Percentiles rank a stretch among this genome's conserved stretches.
Evolutionary conservation across 306 rosid genomes (phyloP).

Genomic region (Rosa persica): DNA sequence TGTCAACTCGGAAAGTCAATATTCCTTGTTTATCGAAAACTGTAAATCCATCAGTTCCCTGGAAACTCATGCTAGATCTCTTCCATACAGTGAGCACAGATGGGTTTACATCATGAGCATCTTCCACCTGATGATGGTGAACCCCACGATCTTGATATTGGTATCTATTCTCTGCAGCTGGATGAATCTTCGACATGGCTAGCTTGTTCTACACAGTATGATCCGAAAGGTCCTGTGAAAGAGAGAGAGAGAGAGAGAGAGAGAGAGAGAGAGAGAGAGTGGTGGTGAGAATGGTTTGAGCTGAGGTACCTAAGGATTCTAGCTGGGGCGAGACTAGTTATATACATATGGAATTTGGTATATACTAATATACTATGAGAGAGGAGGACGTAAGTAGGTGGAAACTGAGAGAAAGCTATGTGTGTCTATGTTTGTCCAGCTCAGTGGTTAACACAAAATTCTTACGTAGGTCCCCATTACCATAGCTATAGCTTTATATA

Average conservation of each 20-base stretch:
- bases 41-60: slow-evolving; percentile 51
- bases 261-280: neutral
- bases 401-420: slow-evolving; percentile 8
- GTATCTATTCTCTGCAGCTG: slow-evolving; percentile 3
- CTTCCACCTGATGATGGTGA: neutral
- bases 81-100: slow-evolving; percentile 49
- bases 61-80: slow-evolving; percentile 54
- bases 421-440: slow-evolving; percentile 3
- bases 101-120: slow-evolving; percentile 6
- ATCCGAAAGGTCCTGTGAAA: neutral
- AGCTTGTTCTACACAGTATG: neutral
- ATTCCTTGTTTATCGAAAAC: slow-evolving; percentile 40
- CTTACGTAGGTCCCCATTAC: slow-evolving; percentile 16
- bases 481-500: neutral
- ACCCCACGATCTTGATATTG: neutral
- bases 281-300: neutral
- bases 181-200: slow-evolving; percentile 37
- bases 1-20: slow-evolving; percentile 44
- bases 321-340: slow-evolving; percentile 1
- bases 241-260: neutral
- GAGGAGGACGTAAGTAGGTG: slow-evolving; percentile 8
- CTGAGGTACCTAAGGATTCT: slow-evolving; percentile 1
- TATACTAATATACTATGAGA: neutral
- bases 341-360: slow-evolving; percentile 2
- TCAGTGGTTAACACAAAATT: slow-evolving; percentile 17